Evolutionary conservation across 225 moss, liverwort and hornwort genomes (phyloP), one percentile per base, ranked within the genome.

Genomic region (Physcomitrium patens): DNA sequence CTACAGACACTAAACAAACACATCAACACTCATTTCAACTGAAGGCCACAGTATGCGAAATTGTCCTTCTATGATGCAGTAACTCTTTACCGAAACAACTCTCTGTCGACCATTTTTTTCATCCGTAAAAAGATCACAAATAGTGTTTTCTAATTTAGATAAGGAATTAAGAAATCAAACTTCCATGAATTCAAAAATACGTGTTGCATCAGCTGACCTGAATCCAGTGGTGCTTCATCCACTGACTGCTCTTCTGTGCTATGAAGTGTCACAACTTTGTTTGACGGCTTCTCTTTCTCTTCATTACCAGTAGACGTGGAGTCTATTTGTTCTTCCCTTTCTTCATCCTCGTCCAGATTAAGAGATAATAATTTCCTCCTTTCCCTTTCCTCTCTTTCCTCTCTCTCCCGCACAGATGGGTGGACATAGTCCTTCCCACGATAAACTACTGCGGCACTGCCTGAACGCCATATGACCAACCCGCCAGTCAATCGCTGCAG

Each of bases 341-440:
- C 83, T 63, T 79, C 74, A 53, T 50, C 77, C 77, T 86, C 80
- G 17, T 85, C 85, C 41, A 65, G 23, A 74, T 50, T 76, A 76
- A 81, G 79, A 77, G 83, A 79, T 77, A 83, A 76, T 15, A 82
- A 49, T 41, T 50, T 37, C 31, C 2, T 37, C 31, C 31, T 37
- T 37, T 37, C 31, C 31, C 31, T 37, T 37, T 7, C 31, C 31
- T 37, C 85, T 31, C 82, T 74, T 82, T 84, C 88, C 72, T 85
- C 75, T 62, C 85, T 67, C 63, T 78, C 80, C 18, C 76, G 81
- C 62, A 78, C 68, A 63, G 79, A 73, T 20, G 93, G 94, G 55
- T 86, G 95, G 51, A 92, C 87, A 64, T 99, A 99, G 77, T 95
- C 90, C 81, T 95, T 99, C 64, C 99, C 95, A 37, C 99, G 89